Percentiles rank a stretch among this genome's conserved stretches.
Conservation (phyloP, 2,329 filamentous ascomycete genomes). For the Herpotrichia juniperi region DNA sequence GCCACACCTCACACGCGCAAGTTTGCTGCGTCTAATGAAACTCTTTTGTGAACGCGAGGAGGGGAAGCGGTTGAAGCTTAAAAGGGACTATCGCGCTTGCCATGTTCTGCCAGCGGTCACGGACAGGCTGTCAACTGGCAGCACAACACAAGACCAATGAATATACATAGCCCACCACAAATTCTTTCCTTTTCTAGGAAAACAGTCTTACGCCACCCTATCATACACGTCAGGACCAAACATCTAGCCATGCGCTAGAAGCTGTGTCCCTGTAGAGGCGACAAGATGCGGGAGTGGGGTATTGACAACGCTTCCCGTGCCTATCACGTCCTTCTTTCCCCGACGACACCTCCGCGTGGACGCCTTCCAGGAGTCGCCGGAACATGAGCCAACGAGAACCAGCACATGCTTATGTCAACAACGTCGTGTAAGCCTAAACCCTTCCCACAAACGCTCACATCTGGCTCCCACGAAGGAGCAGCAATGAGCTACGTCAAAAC, state of each 20-base stretch:
- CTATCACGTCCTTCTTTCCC: slow-evolving; percentile 1
- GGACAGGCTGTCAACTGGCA: too few species aligned
- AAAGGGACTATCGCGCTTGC: too few species aligned
- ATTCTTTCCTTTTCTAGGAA: background rate
- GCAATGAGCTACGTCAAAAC: too few species aligned
- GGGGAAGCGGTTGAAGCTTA: too few species aligned
- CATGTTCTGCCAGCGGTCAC: too few species aligned
- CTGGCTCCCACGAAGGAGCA: too few species aligned
- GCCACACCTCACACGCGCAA: background rate
- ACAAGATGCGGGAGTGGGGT: background rate
- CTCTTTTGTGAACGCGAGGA: background rate
- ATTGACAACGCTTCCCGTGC: background rate
- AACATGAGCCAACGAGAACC: background rate
- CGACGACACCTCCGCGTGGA: background rate
- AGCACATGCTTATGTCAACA: background rate
- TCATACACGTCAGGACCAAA: too few species aligned
- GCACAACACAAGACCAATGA: too few species aligned
- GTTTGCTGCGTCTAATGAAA: slow-evolving; percentile 3
- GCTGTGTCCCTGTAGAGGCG: background rate
- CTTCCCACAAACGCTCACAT: background rate
- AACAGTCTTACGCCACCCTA: background rate
- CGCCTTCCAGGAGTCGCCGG: background rate
- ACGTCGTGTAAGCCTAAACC: too few species aligned
- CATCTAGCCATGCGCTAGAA: background rate
- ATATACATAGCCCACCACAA: background rate